Conservation (phyloP, 495 filamentous ascomycete genomes). For the Neurospora africana region DNA sequence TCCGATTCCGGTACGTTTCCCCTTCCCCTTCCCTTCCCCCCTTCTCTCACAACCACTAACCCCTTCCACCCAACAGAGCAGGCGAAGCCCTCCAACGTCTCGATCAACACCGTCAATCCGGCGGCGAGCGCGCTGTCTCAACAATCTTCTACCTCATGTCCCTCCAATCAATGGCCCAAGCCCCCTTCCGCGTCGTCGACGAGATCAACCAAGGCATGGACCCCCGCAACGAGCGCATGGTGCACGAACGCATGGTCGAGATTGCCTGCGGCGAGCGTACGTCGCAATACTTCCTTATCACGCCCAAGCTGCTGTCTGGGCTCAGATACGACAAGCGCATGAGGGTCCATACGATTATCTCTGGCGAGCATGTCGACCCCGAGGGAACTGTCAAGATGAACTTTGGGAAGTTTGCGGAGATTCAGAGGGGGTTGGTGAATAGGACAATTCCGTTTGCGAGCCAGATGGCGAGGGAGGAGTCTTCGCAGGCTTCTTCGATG, state of each 20-base stretch:
- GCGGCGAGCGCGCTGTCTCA: conserved; percentile 89
- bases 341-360: conserved; percentile 87
- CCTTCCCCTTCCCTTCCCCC: neutral
- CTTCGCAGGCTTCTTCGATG: neutral
- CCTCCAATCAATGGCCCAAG: conserved; percentile 82
- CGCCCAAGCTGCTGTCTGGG: conserved; percentile 84
- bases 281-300: conserved; percentile 85
- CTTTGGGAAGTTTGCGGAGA: conserved; percentile 40
- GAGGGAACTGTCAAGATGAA: conserved; percentile 48
- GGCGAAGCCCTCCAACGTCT: conserved; percentile 74
- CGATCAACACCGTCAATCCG: conserved; percentile 86
- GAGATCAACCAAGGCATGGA: conserved; percentile 99
- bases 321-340: conserved; percentile 81
- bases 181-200: conserved; percentile 98
- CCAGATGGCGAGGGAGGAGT: neutral
- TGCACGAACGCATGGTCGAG: conserved; percentile 92
- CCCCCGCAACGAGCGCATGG: conserved; percentile 93
- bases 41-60: neutral
- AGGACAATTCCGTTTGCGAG: neutral
- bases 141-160: conserved; percentile 99
- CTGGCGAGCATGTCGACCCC: conserved; percentile 67
- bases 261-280: conserved; percentile 74
- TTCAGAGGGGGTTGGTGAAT: conserved; percentile 27
- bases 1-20: conserved; percentile 73
- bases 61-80: conserved; percentile 40